Evolutionary conservation across 495 filamentous ascomycete species (phyloP), one percentile per base, ranked within the genome.

Genomic region (Aspergillus cavernicola): DNA sequence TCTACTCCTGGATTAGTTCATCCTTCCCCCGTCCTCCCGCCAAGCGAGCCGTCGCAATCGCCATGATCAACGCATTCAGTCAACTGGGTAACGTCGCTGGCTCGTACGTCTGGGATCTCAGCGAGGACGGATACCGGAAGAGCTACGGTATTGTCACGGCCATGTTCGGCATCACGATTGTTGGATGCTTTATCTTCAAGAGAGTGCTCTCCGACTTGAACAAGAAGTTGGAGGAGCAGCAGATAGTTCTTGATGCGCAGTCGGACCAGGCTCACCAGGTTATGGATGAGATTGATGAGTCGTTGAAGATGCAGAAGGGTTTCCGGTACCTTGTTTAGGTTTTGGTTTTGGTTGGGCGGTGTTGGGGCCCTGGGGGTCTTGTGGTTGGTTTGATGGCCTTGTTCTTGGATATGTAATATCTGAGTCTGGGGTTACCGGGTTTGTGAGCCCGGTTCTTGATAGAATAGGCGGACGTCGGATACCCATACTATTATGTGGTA

Each of bases 11-110:
- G 89, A 90, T 92, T 59, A 81, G 76, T 49, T 87, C 89, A 64
- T 84, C 84, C 3, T 78, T 93, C 56, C 88, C 89, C 7, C 81
- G 89, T 3, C 90, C 90, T 0, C 88, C 86, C 0, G 85, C 87
- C 22, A 95, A 95, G 70, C 84, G 89, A 36, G 89, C 89, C 1
- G 89, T 88, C 0, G 87, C 87, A 0, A 70, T 93, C 3, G 90
- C 90, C 29, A 79, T 86, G 54, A 89, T 92, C 72, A 95, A 95
- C 64, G 87, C 89, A 2, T 79, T 92, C 39, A 81, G 80, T 20
- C 66, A 69, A 42, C 62, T 69, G 1, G 66, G 66, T 16, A 69
- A 69, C 52, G 64, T 69, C 3, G 66, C 66, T 4, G 66, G 66
- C 13, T 66, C 62, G 1, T 69, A 69, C 32, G 66, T 69, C 19